Percentiles rank a stretch among this genome's conserved stretches.
phyloP scores from a whole-genome alignment of 331 rosid genomes.

The Quercus phellos region DNA sequence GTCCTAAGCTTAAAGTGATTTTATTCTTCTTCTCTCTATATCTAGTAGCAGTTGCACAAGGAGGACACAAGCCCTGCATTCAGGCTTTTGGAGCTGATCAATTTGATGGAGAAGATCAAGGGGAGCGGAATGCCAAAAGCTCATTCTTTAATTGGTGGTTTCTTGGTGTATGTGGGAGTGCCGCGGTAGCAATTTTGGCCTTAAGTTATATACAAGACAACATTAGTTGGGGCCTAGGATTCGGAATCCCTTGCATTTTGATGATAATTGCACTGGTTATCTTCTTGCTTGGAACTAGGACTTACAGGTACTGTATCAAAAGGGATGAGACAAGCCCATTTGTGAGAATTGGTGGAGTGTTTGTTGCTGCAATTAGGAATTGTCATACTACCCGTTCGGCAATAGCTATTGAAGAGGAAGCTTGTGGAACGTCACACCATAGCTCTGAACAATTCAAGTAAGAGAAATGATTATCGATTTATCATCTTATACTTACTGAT shows the following conservation, averaged over 20 bases:
- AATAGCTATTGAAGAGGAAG: background rate
- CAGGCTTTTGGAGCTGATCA: slow-evolving; percentile 50
- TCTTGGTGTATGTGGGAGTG: slow-evolving; percentile 14
- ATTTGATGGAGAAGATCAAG: slow-evolving; percentile 28
- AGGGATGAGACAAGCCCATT: slow-evolving; percentile 6
- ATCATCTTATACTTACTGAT: background rate
- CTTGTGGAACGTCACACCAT: background rate
- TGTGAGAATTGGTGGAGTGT: slow-evolving; percentile 28
- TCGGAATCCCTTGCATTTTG: slow-evolving; percentile 30
- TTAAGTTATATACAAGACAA: slow-evolving; percentile 33
- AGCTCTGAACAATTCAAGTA: background rate
- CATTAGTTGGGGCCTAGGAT: slow-evolving; percentile 39
- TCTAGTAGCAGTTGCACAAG: slow-evolving; percentile 33
- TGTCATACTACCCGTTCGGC: slow-evolving; percentile 1
- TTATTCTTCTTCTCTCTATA: slow-evolving; percentile 28
- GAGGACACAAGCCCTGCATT: slow-evolving; percentile 37
- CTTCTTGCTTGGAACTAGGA: slow-evolving; percentile 30
- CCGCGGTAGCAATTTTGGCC: background rate
- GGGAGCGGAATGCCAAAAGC: slow-evolving; percentile 33
- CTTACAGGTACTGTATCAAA: slow-evolving; percentile 10
- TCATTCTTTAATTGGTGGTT: slow-evolving; percentile 45
- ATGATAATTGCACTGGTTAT: slow-evolving; percentile 10
- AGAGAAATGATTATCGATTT: background rate
- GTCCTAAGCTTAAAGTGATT: background rate
- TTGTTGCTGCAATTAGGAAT: slow-evolving; percentile 23